Percentiles rank a stretch among this genome's conserved stretches.
Evolutionary conservation across 176 grass and related monocot species (phyloP).

Genomic region (Tillandsia leiboldiana): DNA sequence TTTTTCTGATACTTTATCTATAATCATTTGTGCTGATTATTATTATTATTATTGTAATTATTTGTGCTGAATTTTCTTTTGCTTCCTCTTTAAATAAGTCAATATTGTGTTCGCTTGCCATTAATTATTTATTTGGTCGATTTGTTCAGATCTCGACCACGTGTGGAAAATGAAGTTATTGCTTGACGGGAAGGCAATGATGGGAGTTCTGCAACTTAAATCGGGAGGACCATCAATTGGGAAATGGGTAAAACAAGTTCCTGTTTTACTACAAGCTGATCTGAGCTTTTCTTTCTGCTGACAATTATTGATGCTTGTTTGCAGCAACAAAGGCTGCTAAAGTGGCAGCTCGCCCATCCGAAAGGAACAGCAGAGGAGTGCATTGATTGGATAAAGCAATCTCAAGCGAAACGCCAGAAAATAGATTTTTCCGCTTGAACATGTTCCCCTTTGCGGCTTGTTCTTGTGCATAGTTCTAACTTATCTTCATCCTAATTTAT

Average conservation of each 20-base stretch:
- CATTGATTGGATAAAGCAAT: conserved; percentile 83
- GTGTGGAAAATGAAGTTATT: conserved; percentile 70
- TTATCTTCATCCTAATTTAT: too few relatives aligned
- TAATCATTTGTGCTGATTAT: neutral
- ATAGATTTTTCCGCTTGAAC: conserved; percentile 32
- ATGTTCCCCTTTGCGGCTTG: neutral
- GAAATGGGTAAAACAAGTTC: conserved; percentile 52
- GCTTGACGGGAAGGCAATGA: conserved; percentile 85
- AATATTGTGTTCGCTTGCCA: neutral
- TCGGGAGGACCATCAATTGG: conserved; percentile 75
- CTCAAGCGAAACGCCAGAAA: conserved; percentile 74
- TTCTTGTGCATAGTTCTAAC: neutral
- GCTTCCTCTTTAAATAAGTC: conserved; percentile 1
- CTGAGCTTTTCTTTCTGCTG: neutral
- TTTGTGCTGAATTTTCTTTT: neutral
- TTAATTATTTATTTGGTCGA: neutral
- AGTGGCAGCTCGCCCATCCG: conserved; percentile 91
- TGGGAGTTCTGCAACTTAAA: conserved; percentile 67
- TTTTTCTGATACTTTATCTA: neutral
- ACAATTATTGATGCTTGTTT: conserved; percentile 5
- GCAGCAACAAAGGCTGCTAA: conserved; percentile 75
- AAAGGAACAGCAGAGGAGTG: conserved; percentile 54
- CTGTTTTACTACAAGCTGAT: neutral
- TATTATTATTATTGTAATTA: too few relatives aligned
- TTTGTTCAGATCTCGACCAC: conserved; percentile 51